Conservation (phyloP, 192 early-diverging fungal species). For the Linnemannia hyalina region DNA sequence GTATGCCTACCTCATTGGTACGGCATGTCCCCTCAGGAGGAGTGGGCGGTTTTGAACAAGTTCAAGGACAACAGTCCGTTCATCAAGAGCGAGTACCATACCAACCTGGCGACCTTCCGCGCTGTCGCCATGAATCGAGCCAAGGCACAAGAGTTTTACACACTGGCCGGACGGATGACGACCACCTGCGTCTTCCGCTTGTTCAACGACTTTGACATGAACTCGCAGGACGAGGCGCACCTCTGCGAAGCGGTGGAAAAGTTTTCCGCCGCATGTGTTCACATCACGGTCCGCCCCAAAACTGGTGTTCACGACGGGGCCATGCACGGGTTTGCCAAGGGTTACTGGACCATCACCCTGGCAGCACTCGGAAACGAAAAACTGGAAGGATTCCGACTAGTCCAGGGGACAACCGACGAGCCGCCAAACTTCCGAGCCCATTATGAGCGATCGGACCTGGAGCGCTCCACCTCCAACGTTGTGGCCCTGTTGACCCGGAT, state of each 20-base stretch:
- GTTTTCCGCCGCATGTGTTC: neutral
- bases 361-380: neutral
- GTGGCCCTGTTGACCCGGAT: neutral
- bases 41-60: neutral
- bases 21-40: neutral
- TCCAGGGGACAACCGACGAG: neutral
- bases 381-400: neutral
- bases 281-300: neutral
- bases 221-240: neutral
- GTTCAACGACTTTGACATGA: constrained; percentile 3
- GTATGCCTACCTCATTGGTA: neutral
- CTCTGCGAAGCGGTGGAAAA: neutral
- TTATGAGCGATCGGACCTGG: constrained; percentile 3
- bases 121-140: neutral
- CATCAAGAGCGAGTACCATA: neutral
- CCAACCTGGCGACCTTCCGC: neutral
- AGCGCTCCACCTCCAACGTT: neutral
- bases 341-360: neutral
- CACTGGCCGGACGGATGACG: neutral
- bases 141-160: neutral
- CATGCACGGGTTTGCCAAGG: constrained; percentile 1
- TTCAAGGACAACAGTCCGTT: neutral
- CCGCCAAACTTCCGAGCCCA: neutral
- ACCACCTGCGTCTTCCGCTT: neutral
- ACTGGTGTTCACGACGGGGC: neutral